Evolutionary conservation across 495 filamentous ascomycete species (phyloP).

Genomic region (Talaromyces ruber): DNA sequence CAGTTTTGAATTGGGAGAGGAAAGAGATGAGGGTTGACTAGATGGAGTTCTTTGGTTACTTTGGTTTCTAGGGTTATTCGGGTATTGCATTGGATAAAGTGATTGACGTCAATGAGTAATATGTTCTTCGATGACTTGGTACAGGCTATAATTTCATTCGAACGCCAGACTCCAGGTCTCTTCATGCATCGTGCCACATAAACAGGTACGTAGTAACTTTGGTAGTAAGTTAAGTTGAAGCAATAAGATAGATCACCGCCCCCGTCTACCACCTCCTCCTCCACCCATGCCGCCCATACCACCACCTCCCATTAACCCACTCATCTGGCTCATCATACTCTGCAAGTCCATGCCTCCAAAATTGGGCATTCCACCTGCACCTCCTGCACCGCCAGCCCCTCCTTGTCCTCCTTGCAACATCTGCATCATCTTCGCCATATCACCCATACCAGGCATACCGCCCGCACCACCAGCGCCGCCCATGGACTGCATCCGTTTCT

Average conservation of each 20-base stretch:
- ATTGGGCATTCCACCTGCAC: slow-evolving; percentile 31
- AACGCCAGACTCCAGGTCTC: not conserved
- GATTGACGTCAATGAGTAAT: not conserved
- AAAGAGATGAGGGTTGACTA: slow-evolving; percentile 1
- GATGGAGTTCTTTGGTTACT: not conserved
- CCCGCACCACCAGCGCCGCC: slow-evolving; percentile 52
- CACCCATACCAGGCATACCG: slow-evolving; percentile 53
- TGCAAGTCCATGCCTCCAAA: slow-evolving; percentile 71
- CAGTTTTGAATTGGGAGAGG: not conserved
- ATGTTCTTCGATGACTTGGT: not conserved
- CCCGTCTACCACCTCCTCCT: slow-evolving; percentile 29
- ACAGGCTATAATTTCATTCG: not conserved
- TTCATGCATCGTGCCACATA: not conserved
- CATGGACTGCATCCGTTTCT: slow-evolving; percentile 89
- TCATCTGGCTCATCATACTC: slow-evolving; percentile 80
- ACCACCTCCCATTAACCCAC: slow-evolving; percentile 50
- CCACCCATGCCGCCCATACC: slow-evolving; percentile 21
- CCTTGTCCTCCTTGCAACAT: slow-evolving; percentile 49
- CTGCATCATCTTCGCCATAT: slow-evolving; percentile 79
- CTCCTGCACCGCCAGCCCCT: slow-evolving; percentile 19
- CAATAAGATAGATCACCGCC: slow-evolving; percentile 26
- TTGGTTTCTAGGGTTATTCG: no score
- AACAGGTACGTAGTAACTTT: not conserved
- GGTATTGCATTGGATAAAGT: not conserved
- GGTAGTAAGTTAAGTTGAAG: not conserved